phyloP scores from a whole-genome alignment of 176 grass and related monocot genomes.

The Cenchrus fungigraminus region DNA sequence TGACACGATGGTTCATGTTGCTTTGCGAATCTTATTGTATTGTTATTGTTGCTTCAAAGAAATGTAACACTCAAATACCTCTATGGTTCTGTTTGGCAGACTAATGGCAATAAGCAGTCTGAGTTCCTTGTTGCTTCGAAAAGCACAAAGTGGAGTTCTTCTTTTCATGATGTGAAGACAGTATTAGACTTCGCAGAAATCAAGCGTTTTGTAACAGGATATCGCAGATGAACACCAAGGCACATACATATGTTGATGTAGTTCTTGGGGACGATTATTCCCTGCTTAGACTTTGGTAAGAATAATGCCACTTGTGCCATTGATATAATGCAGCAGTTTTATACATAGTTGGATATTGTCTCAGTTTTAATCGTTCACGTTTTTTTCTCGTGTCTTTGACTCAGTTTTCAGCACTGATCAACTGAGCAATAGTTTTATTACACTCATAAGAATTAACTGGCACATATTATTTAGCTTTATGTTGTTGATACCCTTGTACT shows the following conservation, averaged over 20 bases:
- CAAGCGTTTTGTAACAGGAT: constrained; percentile 79
- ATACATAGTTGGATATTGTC: background rate
- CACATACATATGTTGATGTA: background rate
- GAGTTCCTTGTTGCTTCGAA: constrained; percentile 72
- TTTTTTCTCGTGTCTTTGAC: background rate
- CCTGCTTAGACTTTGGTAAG: constrained; percentile 31
- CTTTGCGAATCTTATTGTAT: constrained; percentile 19
- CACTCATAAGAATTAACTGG: background rate
- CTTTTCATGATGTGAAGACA: constrained; percentile 58
- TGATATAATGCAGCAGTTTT: constrained; percentile 1
- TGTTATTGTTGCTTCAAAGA: constrained; percentile 19
- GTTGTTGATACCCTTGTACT: background rate
- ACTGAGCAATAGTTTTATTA: background rate
- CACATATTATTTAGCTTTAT: background rate
- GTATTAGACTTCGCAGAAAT: constrained; percentile 78
- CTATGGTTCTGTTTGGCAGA: constrained; percentile 51
- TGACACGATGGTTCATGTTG: background rate
- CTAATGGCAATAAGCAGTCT: constrained; percentile 82
- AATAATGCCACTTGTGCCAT: constrained; percentile 1
- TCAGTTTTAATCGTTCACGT: background rate
- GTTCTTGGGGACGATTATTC: constrained; percentile 12
- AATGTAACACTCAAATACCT: constrained; percentile 27
- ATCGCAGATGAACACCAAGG: constrained; percentile 51
- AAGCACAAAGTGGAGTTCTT: constrained; percentile 57
- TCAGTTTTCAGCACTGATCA: background rate